Conservation (phyloP, 306 rosid species). For the Pachyrhizus erosus region DNA sequence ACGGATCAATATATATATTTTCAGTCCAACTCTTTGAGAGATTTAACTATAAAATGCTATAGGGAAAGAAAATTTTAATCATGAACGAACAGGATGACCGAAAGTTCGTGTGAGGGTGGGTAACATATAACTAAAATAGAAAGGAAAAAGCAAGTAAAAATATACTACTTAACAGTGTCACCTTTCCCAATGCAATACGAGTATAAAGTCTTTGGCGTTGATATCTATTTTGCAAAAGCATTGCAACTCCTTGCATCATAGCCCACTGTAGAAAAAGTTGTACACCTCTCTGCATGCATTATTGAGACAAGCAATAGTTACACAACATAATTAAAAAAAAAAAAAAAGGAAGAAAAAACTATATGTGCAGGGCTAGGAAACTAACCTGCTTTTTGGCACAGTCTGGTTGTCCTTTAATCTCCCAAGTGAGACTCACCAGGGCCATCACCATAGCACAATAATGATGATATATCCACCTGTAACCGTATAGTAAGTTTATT, state of each 20-base stretch:
- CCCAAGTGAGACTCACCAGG: slow-evolving; percentile 99
- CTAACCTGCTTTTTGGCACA: slow-evolving; percentile 89
- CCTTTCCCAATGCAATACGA: slow-evolving; percentile 99
- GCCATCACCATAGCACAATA: slow-evolving; percentile 98
- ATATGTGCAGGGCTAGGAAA: slow-evolving; percentile 24
- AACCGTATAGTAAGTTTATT: slow-evolving; percentile 38
- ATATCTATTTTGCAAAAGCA: slow-evolving; percentile 98
- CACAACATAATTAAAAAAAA: neutral
- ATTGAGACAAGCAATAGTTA: slow-evolving; percentile 4
- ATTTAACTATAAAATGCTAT: slow-evolving; percentile 16
- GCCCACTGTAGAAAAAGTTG: slow-evolving; percentile 99
- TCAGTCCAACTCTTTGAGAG: slow-evolving; percentile 27
- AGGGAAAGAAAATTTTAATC: neutral
- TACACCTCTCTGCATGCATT: slow-evolving; percentile 83
- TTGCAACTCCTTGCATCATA: slow-evolving; percentile 99
- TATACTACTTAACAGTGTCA: slow-evolving; percentile 41
- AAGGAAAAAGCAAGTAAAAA: slow-evolving; percentile 21
- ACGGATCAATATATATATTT: slow-evolving; percentile 26
- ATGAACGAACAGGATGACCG: neutral
- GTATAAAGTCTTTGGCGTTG: slow-evolving; percentile 98
- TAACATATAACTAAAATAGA: slow-evolving; percentile 30
- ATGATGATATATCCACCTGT: slow-evolving; percentile 99
- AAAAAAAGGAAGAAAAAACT: neutral
- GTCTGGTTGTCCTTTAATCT: slow-evolving; percentile 92
- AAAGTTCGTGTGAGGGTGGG: neutral